These are phyloP conservation scores for Hyaloscypha hepaticicola DNA, from an alignment of 495 filamentous ascomycete genomes.

Conservation along the genomic window DNA sequence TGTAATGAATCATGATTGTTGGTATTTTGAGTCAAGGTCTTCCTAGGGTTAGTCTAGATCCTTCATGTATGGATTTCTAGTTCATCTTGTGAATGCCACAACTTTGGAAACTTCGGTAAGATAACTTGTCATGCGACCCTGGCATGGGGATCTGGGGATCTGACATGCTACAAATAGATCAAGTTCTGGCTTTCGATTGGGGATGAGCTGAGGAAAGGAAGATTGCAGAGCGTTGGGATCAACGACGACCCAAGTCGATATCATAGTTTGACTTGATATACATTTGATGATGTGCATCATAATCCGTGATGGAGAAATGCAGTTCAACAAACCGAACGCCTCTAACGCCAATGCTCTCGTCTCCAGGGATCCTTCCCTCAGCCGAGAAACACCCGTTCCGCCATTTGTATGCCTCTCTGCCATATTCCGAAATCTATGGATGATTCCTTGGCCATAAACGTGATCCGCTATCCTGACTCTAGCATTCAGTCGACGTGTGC, in stretches of 20 bases:
- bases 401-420: not conserved
- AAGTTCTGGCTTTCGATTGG: not conserved
- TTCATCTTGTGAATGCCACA: not conserved
- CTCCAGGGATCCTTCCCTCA: conserved; percentile 3
- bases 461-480: not conserved
- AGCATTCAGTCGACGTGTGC: not conserved
- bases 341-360: conserved; percentile 1
- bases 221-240: not conserved
- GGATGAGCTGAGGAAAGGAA: not conserved
- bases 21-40: not conserved
- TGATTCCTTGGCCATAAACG: not conserved
- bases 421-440: not conserved
- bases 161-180: not conserved
- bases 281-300: conserved; percentile 2
- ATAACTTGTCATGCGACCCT: not conserved
- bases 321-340: not conserved
- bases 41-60: not conserved
- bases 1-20: not conserved
- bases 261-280: not conserved
- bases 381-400: conserved; percentile 17
- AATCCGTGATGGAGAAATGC: conserved; percentile 4
- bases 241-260: not conserved
- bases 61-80: not conserved
- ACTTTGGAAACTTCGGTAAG: not conserved
- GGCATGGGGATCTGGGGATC: not conserved